phyloP scores from a whole-genome alignment of 164 flowering plant genomes.

The Santalum album region DNA sequence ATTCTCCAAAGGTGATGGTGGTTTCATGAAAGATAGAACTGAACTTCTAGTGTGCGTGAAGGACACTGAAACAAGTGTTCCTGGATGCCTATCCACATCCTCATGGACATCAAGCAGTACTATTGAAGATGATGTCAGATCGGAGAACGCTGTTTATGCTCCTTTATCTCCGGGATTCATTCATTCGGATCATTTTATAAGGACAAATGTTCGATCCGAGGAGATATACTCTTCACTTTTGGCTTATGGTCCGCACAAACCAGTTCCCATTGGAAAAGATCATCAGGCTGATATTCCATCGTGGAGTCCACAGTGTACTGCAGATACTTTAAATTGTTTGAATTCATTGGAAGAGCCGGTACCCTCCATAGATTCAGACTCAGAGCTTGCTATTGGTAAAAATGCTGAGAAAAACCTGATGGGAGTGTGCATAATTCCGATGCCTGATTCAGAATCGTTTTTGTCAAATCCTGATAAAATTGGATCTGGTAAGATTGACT shows the following conservation, averaged over 20 bases:
- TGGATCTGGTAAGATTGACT: not conserved
- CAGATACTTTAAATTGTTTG: not conserved
- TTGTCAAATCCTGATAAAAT: not conserved
- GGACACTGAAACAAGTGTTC: conserved; percentile 8
- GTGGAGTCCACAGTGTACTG: not conserved
- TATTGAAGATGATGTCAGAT: not conserved
- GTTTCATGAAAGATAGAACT: not conserved
- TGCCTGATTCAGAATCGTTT: not conserved
- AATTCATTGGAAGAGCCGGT: not conserved
- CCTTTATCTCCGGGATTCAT: conserved; percentile 20
- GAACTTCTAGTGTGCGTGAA: conserved; percentile 3
- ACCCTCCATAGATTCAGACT: not conserved
- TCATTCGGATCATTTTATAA: conserved; percentile 8
- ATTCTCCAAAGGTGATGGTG: no score
- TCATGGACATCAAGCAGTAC: conserved; percentile 14
- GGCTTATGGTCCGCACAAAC: not conserved
- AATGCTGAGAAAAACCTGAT: not conserved
- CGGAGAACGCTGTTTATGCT: conserved; percentile 9
- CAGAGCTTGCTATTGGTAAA: not conserved
- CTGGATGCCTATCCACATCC: conserved; percentile 9
- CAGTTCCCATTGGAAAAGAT: not conserved
- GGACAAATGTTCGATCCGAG: conserved; percentile 11
- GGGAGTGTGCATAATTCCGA: not conserved
- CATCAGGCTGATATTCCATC: not conserved
- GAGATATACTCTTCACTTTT: conserved; percentile 17